Percentiles rank a stretch among this genome's conserved stretches.
These are phyloP conservation scores for Tetrapisispora taiwanensis DNA, from an alignment of 805 yeast species.

Conservation along the genomic window DNA sequence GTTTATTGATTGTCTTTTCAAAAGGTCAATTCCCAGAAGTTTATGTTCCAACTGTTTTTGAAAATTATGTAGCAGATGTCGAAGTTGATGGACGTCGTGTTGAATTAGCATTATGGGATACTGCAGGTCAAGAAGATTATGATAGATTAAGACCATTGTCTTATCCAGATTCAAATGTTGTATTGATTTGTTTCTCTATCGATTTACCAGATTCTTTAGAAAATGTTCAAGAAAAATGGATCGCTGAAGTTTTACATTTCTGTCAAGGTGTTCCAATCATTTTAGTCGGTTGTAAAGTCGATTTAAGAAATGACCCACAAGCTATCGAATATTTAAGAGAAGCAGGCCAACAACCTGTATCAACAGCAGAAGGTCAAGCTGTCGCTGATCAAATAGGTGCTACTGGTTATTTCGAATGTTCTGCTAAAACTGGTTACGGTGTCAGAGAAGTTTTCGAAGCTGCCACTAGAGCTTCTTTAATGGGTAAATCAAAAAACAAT, in stretches of 20 bases:
- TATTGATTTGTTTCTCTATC: conserved; percentile 81
- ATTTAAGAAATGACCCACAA: conserved; percentile 72
- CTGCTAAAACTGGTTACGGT: conserved; percentile 84
- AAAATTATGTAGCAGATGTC: conserved; percentile 95
- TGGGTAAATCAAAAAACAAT: conserved; percentile 36
- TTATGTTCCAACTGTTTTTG: conserved; percentile 93
- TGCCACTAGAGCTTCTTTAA: conserved; percentile 84
- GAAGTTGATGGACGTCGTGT: conserved; percentile 86
- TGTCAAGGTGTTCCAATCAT: conserved; percentile 91
- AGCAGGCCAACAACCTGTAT: conserved; percentile 70
- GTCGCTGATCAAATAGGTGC: conserved; percentile 90
- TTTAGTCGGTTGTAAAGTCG: conserved; percentile 85
- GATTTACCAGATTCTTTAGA: conserved; percentile 88
- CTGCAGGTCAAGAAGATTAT: conserved; percentile 97
- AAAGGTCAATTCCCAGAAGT: conserved; percentile 90
- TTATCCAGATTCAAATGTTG: conserved; percentile 87
- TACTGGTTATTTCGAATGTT: conserved; percentile 77
- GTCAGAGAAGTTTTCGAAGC: conserved; percentile 88
- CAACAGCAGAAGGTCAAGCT: conserved; percentile 71
- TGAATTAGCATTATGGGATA: conserved; percentile 93
- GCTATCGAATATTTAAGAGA: conserved; percentile 67
- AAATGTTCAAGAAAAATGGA: conserved; percentile 94
- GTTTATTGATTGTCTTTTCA: conserved; percentile 75
- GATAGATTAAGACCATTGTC: conserved; percentile 86
- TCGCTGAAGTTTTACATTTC: conserved; percentile 84